phyloP scores from a whole-genome alignment of 805 yeast species.

The Saccharomycopsis sp. region DNA sequence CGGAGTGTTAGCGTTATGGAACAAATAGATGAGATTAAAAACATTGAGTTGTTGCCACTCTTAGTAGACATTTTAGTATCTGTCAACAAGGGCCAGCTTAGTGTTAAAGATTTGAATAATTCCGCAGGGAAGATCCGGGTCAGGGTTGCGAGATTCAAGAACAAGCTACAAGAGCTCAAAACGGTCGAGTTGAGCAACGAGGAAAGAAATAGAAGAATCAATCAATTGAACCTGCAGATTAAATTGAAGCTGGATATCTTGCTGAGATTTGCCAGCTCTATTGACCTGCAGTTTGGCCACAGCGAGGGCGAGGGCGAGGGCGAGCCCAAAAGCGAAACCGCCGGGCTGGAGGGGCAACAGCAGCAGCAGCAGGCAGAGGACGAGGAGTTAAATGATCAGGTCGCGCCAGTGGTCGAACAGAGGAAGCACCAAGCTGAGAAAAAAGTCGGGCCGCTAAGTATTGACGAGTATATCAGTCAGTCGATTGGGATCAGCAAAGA shows the following conservation, averaged over 20 bases:
- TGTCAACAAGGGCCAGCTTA: slow-evolving; percentile 5
- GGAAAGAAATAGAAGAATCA: slow-evolving; percentile 11
- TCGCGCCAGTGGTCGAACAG: neutral
- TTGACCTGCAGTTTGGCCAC: slow-evolving; percentile 4
- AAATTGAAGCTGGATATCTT: slow-evolving; percentile 9
- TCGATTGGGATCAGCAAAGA: neutral
- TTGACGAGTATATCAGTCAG: neutral
- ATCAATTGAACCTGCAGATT: slow-evolving; percentile 12
- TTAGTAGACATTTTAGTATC: slow-evolving; percentile 13
- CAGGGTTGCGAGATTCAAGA: slow-evolving; percentile 30
- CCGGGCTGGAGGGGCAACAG: neutral
- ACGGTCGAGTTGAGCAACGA: slow-evolving; percentile 26
- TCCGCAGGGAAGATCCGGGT: slow-evolving; percentile 17
- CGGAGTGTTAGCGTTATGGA: no score
- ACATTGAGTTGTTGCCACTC: slow-evolving; percentile 14
- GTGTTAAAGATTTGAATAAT: slow-evolving; percentile 18
- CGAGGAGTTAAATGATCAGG: neutral
- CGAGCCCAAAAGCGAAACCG: no score
- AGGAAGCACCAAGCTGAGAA: neutral
- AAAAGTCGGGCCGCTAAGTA: neutral
- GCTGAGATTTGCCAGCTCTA: neutral
- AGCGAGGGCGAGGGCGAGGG: no score
- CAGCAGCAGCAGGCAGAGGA: neutral
- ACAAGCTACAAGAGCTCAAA: slow-evolving; percentile 28
- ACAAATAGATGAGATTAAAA: slow-evolving; percentile 15